Evolutionary conservation across 352 stramenopile genomes (phyloP).

Genomic region (Phytophthora fragariae): DNA sequence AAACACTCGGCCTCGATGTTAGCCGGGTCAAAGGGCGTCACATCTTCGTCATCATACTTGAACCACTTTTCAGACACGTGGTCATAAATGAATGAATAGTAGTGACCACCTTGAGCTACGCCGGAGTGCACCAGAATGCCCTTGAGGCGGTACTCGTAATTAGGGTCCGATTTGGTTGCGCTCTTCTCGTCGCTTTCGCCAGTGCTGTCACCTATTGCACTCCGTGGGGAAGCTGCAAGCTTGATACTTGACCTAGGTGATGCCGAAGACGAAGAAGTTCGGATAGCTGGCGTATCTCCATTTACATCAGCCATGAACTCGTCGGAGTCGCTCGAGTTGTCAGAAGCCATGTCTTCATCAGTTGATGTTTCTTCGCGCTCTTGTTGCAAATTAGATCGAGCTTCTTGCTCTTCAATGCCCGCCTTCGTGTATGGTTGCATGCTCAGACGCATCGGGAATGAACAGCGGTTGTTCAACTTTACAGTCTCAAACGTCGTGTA

Average conservation of each 20-base stretch:
- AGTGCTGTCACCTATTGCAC: slow-evolving; percentile 21
- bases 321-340: slow-evolving; percentile 59
- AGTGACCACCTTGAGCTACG: slow-evolving; percentile 98
- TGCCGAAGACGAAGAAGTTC: slow-evolving; percentile 16
- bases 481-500: slow-evolving; percentile 99
- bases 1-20: slow-evolving; percentile 98
- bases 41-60: slow-evolving; percentile 99
- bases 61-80: slow-evolving; percentile 96
- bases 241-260: slow-evolving; percentile 42
- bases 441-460: slow-evolving; percentile 98
- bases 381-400: slow-evolving; percentile 43
- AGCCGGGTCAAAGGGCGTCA: slow-evolving; percentile 96
- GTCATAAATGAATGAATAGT: slow-evolving; percentile 96
- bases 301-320: slow-evolving; percentile 71
- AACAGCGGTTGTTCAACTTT: slow-evolving; percentile 98
- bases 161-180: slow-evolving; percentile 71
- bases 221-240: slow-evolving; percentile 27
- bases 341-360: slow-evolving; percentile 66
- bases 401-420: slow-evolving; percentile 95
- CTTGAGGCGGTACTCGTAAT: slow-evolving; percentile 98
- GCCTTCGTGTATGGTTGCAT: slow-evolving; percentile 99
- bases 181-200: slow-evolving; percentile 27
- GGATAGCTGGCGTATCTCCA: slow-evolving; percentile 35
- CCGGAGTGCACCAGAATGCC: slow-evolving; percentile 98
- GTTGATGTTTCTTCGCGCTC: slow-evolving; percentile 47